Evolutionary conservation across 2,329 filamentous ascomycete genomes (phyloP).

Genomic region (Macroventuria anomochaeta): DNA sequence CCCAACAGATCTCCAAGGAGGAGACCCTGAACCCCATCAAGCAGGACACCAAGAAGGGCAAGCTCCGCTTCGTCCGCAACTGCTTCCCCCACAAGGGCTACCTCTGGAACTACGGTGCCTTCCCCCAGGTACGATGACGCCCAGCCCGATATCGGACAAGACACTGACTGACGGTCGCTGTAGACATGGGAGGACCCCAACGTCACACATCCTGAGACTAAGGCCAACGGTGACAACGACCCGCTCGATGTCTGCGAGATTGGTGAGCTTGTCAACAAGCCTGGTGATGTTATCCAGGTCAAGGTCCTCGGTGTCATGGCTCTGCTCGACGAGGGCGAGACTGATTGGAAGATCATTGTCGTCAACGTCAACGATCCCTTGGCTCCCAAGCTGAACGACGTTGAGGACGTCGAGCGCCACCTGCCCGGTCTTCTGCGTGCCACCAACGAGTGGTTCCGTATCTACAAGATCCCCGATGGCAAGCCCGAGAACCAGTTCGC

Average conservation of each 20-base stretch:
- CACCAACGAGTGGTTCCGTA: constrained; percentile 99
- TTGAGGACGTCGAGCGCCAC: constrained; percentile 98
- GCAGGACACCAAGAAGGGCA: constrained; percentile 99
- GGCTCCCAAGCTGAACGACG: constrained; percentile 94
- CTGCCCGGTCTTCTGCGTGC: constrained; percentile 94
- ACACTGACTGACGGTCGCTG: constrained; percentile 32
- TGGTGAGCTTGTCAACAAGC: constrained; percentile 94
- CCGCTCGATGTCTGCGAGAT: constrained; percentile 99
- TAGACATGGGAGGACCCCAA: constrained; percentile 99
- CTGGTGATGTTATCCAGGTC: constrained; percentile 98
- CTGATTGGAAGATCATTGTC: constrained; percentile 99
- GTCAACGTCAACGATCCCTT: constrained; percentile 98
- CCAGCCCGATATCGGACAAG: constrained; percentile 37
- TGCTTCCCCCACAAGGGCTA: constrained; percentile 99
- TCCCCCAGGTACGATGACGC: constrained; percentile 80
- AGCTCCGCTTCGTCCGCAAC: constrained; percentile 98
- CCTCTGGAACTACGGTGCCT: constrained; percentile 99
- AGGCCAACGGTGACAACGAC: constrained; percentile 99
- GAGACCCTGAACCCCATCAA: constrained; percentile 98
- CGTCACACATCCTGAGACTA: constrained; percentile 94
- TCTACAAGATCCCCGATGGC: constrained; percentile 99
- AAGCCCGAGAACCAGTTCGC: constrained; percentile 99
- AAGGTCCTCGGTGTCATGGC: constrained; percentile 99
- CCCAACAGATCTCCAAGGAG: constrained; percentile 90
- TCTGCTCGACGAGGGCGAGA: constrained; percentile 98